Percentiles rank a stretch among this genome's conserved stretches.
Conservation (phyloP, 345 rosid genomes). For the Salix suchowensis region DNA sequence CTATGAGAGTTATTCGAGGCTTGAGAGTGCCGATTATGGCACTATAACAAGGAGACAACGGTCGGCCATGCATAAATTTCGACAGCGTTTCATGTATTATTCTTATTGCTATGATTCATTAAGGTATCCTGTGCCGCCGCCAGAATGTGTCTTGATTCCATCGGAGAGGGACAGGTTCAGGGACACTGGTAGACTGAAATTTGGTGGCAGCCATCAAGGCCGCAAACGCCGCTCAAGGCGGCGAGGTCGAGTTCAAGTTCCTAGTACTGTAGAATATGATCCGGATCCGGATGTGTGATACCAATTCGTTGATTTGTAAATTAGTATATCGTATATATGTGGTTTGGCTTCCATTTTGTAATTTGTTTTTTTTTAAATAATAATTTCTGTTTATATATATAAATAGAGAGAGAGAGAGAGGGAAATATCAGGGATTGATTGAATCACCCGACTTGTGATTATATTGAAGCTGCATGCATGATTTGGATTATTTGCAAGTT, state of each 20-base stretch:
- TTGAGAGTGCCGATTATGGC: conserved; percentile 40
- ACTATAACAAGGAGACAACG: conserved; percentile 37
- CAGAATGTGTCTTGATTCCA: conserved; percentile 61
- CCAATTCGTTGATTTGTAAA: neutral
- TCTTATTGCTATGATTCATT: conserved; percentile 74
- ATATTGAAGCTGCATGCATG: neutral
- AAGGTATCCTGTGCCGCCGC: conserved; percentile 49
- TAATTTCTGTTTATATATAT: neutral
- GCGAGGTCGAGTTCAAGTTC: conserved; percentile 8
- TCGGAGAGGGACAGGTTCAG: conserved; percentile 50
- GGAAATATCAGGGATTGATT: neutral
- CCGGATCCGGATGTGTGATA: conserved; percentile 15
- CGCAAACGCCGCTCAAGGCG: conserved; percentile 28
- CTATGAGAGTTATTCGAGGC: conserved; percentile 23
- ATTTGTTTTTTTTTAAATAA: neutral
- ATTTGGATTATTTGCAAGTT: neutral
- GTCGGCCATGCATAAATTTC: conserved; percentile 56
- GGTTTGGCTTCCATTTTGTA: neutral
- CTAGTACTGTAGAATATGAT: neutral
- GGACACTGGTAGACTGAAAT: conserved; percentile 66
- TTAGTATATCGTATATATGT: neutral
- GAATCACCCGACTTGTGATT: neutral
- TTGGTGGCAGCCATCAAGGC: conserved; percentile 56
- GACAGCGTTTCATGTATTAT: conserved; percentile 77
- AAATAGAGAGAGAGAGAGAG: neutral